Evolutionary conservation across 352 stramenopile genomes (phyloP), one percentile per base, ranked within the genome.

Genomic region (Globisporangium spiculum): DNA sequence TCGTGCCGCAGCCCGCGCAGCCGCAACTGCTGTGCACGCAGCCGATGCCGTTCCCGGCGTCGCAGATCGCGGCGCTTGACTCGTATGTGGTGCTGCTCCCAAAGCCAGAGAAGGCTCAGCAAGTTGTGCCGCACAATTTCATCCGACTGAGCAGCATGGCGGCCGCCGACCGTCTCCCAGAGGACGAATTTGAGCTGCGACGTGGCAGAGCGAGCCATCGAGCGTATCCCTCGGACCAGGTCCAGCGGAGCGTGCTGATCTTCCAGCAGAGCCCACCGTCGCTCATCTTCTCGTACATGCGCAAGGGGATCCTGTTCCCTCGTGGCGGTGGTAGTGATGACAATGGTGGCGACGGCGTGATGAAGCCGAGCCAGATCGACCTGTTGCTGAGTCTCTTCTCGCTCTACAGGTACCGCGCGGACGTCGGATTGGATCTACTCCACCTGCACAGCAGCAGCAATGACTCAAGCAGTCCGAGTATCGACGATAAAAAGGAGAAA

Each of bases 401-500:
- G 16, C 70, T 94, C 55, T 96, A 96, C 69, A 80, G 88, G 4
- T 96, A 93, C 68, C 84, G 88, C n/a, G 88, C 88, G 26, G 86
- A 96, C 60, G 86, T 95, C 1, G 86, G 86, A 1, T 73, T 79
- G 18, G 80, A 88, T 52, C 34, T 88, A 4, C 68, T 90, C 9
- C 74, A 79, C 36, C 58, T 76, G 60, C 34, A 71, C 6, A 58
- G 24, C 3, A 32, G 12, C 38, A 57, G 3, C 46, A 26, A 36
- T 10, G 65, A 63, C 12, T 57, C 52, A 16, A 57, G 24, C 24
- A 46, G 8, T 9, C 53, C 12, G 4, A 38, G 9, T 7, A 66
- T 72, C 22, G 66, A 24, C 44, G 77, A 83, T 27, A 67, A 70
- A 34, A 89, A 89, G 56, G 80, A 91, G 24, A 67, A 65, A 59